Base-by-base conservation (phyloP, 176 grass and related monocot genomes). In the Paspalum vaginatum region DNA sequence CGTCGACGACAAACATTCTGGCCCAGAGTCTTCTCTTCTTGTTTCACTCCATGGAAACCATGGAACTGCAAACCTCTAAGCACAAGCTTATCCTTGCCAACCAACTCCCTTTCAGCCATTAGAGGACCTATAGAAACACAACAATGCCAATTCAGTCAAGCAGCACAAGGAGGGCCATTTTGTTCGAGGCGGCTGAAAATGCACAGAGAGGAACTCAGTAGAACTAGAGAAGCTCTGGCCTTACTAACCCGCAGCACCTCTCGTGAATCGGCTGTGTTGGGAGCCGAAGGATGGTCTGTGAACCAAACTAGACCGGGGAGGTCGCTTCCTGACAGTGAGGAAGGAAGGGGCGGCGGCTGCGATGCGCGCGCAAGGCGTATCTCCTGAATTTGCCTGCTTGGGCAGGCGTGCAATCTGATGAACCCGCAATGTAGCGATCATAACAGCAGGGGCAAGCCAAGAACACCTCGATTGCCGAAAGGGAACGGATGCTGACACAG, bases 1-100 rank as follows among this genome's bases (percentile, higher is more conserved):
- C 51, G 50, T 93, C 88, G 5, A 93, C 68, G 22, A 89, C 74
- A 68, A 93, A 97, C 52, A n/a, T 97, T 97, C 67, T 93, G 91
- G 56, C 94, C 91, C 4, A 91, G 78, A 1, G 77, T 93, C 68
- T 97, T 93, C 39, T 93, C 90, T 76, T 97, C 94, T 55, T 56
- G 69, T 24, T 89, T 91, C 32, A 97, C 93, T 7, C 90, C 88
- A 85, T 97, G 93, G 74, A 91, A 93, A 71, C 93, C 93, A 68
- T 97, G 90, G 69, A 97, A 97, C 74, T 83, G 79, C 59, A 91
- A 85, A 5, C 93, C 93, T 79, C 86, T 72, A 46, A 91, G 76
- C 40, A 91, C 73, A 22, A 93, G 84, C 70, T 89, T 97, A 82
- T 93, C 94, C 59, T 87, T 83, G 61, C 84, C 39, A 16, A 80